Conservation (phyloP, 345 rosid species). For the Orychophragmus violaceus region DNA sequence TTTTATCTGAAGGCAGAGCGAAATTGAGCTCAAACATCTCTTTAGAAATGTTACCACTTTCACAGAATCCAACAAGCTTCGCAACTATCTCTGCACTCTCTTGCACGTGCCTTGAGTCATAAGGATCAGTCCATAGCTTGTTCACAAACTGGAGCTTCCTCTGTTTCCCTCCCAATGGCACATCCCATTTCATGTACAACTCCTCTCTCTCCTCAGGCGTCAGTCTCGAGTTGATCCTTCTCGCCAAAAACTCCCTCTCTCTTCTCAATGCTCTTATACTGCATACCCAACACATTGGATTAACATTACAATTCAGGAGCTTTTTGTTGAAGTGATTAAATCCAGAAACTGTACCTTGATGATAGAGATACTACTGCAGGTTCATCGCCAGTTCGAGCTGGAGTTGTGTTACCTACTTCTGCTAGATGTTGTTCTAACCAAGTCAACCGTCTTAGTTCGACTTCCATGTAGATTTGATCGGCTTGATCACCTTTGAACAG, state of each 20-base stretch:
- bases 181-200: constrained; percentile 81
- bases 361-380: constrained; percentile 57
- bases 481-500: constrained; percentile 92
- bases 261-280: constrained; percentile 80
- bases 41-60: constrained; percentile 80
- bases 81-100: constrained; percentile 98
- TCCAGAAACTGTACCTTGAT: constrained; percentile 45
- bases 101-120: constrained; percentile 71
- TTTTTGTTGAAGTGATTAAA: neutral
- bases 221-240: constrained; percentile 66
- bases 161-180: constrained; percentile 93
- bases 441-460: constrained; percentile 87
- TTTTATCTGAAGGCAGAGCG: constrained; percentile 70
- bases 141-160: constrained; percentile 83
- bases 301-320: neutral
- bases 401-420: constrained; percentile 86
- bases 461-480: constrained; percentile 97
- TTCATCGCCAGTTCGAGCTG: constrained; percentile 51
- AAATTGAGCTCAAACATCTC: constrained; percentile 99
- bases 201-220: constrained; percentile 75
- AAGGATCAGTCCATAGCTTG: constrained; percentile 96
- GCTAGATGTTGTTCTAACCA: constrained; percentile 95
- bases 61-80: constrained; percentile 85
- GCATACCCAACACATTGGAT: constrained; percentile 9
- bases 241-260: constrained; percentile 94